Evolutionary conservation across 306 rosid genomes (phyloP), one percentile per base, ranked within the genome.

Genomic region (Astragalus glycyphyllos): DNA sequence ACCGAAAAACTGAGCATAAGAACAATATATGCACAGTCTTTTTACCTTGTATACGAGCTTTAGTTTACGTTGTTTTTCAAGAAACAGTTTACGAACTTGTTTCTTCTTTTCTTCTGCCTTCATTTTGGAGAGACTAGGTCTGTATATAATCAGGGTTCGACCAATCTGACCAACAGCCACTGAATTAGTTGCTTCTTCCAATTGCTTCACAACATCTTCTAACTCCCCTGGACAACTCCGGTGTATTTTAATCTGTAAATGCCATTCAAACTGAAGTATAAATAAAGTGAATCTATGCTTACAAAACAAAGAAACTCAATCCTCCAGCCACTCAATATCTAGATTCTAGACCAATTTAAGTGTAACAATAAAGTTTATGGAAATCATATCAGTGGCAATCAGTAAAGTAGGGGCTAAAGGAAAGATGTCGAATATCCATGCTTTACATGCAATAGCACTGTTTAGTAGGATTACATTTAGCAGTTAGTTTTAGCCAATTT

Each of bases 61-160:
- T 40, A 40, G 78, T 50, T 80, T 78, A 5, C 17, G 51, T 67
- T 81, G 90, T 69, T 64, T 84, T 69, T 81, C 83, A 49, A 56
- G 45, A 59, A 77, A 72, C 60, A 79, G 73, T 69, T 83, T 78
- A 44, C 79, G 84, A 45, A 58, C 71, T 74, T 80, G 73, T 67
- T 69, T 81, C 84, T 73, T 93, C 84, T 93, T 86, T 84, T 90
- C 94, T 84, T 88, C 97, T 6, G 86, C 96, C 82, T 93, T 87
- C 89, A 87, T 44, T 85, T 89, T 90, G 68, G 92, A 55, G 65
- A 87, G 80, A 80, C 98, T 93, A 31, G 98, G 98, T 80, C 87
- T 72, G 75, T 87, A 93, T 60, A 93, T 68, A 47, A 88, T 87
- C 58, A 89, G 70, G 13, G 97, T 90, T 77, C 97, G 82, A 58